Conservation (phyloP, 2,329 filamentous ascomycete species). For the Aspergillus nomiae region DNA sequence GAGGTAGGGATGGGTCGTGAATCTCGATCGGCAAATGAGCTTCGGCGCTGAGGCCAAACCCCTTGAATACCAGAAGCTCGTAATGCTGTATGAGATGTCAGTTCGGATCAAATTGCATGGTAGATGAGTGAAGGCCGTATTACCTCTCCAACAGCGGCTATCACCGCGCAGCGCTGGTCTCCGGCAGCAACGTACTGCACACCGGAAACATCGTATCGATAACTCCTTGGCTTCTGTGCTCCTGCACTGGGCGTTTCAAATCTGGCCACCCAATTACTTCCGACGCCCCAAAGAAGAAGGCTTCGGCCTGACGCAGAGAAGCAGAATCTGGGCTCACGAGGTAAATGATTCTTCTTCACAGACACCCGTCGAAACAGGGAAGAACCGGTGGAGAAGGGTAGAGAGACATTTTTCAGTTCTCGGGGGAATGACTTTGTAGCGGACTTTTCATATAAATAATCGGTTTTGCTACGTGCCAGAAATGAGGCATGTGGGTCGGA, state of each 20-base stretch:
- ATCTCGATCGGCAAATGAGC: conserved; percentile 32
- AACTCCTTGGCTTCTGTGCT: conserved; percentile 28
- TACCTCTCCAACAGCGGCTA: conserved; percentile 29
- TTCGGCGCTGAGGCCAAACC: conserved; percentile 24
- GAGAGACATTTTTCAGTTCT: conserved; percentile 23
- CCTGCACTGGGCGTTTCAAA: conserved; percentile 33
- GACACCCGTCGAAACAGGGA: conserved; percentile 26
- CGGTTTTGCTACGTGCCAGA: conserved; percentile 10
- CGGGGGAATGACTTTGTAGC: conserved; percentile 18
- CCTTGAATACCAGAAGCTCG: conserved; percentile 31
- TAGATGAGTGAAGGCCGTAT: background rate
- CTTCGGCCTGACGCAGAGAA: conserved; percentile 31
- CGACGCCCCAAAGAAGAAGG: conserved; percentile 24
- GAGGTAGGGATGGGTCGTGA: conserved; percentile 16
- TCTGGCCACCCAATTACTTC: conserved; percentile 26
- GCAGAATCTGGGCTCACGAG: conserved; percentile 31
- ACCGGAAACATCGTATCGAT: conserved; percentile 34
- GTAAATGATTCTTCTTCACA: conserved; percentile 24
- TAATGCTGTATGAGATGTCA: conserved; percentile 24
- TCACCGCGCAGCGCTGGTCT: conserved; percentile 34
- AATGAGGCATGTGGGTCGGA: conserved; percentile 15
- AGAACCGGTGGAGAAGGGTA: conserved; percentile 17
- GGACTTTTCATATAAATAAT: conserved; percentile 18
- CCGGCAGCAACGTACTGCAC: conserved; percentile 37
- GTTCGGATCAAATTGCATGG: background rate